Conservation (phyloP, 1,139 yeast genomes). For the Suzukiozyma palmioleophila region DNA sequence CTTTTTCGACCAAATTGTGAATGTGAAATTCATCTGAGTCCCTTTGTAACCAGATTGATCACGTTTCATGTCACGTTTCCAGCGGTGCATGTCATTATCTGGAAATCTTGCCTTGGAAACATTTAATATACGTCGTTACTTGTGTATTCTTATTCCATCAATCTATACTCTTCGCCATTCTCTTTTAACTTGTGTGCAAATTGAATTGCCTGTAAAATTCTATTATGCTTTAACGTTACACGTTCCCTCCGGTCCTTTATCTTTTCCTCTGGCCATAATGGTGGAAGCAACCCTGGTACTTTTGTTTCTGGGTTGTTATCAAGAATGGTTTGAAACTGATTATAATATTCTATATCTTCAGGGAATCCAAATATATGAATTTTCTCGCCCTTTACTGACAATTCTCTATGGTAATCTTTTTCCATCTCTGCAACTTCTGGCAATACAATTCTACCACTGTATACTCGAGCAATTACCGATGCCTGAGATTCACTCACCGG, state of each 20-base stretch:
- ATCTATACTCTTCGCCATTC: conserved; percentile 13
- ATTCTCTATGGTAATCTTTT: conserved; percentile 15
- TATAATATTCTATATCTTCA: conserved; percentile 27
- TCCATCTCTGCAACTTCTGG: conserved; percentile 33
- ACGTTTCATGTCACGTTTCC: too few species aligned
- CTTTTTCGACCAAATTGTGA: too few species aligned
- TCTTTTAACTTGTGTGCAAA: conserved; percentile 17
- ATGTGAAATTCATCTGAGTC: too few species aligned
- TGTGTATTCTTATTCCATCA: conserved; percentile 3
- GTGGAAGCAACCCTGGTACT: conserved; percentile 21
- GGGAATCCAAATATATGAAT: conserved; percentile 28
- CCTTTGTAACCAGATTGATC: too few species aligned
- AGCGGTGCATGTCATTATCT: too few species aligned
- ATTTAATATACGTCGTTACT: too few species aligned
- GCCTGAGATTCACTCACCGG: conserved; percentile 47
- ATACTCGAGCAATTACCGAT: conserved; percentile 38
- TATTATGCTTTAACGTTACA: conserved; percentile 15
- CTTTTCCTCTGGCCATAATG: conserved; percentile 21
- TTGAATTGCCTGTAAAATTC: conserved; percentile 16
- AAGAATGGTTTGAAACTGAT: conserved; percentile 19
- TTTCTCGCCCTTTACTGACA: conserved; percentile 20
- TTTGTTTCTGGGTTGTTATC: conserved; percentile 11
- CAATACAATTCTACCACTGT: conserved; percentile 34
- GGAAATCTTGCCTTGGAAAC: too few species aligned
- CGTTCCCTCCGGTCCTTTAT: conserved; percentile 15